Percentiles rank a stretch among this genome's conserved stretches.
These are phyloP conservation scores for Diaporthe vaccinii DNA, from an alignment of 2,329 filamentous ascomycete genomes.

Conservation along the genomic window DNA sequence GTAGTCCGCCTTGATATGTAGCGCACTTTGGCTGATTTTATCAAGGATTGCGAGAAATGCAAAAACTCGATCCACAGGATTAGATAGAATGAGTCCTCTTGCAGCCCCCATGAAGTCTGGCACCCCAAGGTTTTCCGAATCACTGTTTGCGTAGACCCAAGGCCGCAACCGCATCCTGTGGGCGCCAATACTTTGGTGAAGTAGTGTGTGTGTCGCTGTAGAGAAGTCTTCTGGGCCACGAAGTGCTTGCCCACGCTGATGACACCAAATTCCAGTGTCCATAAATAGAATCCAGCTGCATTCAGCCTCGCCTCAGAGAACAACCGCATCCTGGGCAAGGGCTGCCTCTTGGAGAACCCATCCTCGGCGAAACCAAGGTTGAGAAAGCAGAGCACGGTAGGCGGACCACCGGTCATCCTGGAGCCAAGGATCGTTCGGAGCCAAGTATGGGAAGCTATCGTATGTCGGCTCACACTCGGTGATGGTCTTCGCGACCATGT, in stretches of 20 bases:
- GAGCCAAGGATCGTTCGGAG: too few species aligned
- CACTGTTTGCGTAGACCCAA: accelerated
- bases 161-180: too few species aligned
- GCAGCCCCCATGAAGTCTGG: not conserved
- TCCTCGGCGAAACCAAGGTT: too few species aligned
- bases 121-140: too few species aligned
- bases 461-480: too few species aligned
- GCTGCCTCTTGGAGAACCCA: not conserved
- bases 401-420: too few species aligned
- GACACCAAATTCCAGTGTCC: not conserved
- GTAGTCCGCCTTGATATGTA: not conserved
- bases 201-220: not conserved
- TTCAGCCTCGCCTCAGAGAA: not conserved
- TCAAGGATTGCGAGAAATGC: not conserved
- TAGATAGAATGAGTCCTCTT: not conserved
- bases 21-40: not conserved
- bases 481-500: too few species aligned
- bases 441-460: too few species aligned
- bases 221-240: too few species aligned
- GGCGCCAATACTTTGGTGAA: not conserved
- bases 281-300: not conserved
- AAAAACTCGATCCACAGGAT: not conserved
- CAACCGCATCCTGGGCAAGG: not conserved
- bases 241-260: not conserved
- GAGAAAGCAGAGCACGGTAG: too few species aligned